These are phyloP conservation scores for Xylaria flabelliformis DNA, from an alignment of 495 filamentous ascomycete species.

Conservation along the genomic window DNA sequence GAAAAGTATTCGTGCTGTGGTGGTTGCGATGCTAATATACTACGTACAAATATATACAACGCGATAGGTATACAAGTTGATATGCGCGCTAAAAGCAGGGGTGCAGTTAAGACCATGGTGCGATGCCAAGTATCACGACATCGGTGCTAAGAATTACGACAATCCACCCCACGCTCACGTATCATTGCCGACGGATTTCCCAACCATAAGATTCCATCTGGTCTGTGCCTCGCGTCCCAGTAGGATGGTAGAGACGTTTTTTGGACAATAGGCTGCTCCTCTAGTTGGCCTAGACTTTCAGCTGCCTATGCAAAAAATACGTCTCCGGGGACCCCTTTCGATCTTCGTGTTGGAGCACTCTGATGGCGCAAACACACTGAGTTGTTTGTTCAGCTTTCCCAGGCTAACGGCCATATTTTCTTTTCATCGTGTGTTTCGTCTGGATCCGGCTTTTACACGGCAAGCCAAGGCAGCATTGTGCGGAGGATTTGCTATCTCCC, in stretches of 20 bases:
- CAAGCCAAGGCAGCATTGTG: not conserved
- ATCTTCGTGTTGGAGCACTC: not conserved
- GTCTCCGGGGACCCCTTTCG: not conserved
- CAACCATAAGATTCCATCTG: not conserved
- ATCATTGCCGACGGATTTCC: not conserved
- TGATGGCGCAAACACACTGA: not conserved
- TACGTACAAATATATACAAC: not conserved
- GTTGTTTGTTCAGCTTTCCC: not conserved
- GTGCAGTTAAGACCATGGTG: not conserved
- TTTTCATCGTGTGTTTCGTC: not conserved
- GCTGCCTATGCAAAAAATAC: not conserved
- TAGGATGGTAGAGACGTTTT: conserved; percentile 3
- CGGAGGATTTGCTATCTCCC: not conserved
- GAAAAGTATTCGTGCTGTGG: not conserved
- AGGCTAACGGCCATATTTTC: not conserved
- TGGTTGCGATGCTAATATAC: not conserved
- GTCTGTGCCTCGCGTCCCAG: not conserved
- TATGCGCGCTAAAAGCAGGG: conserved; percentile 1
- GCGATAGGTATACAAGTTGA: not conserved
- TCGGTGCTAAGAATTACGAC: conserved; percentile 22
- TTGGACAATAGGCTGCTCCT: conserved; percentile 2
- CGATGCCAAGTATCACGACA: conserved; percentile 26
- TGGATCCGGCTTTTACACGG: not conserved
- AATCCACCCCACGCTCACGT: not conserved
- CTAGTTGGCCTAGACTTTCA: not conserved